Evolutionary conservation across 169 alveolate genomes (phyloP), one percentile per base, ranked within the genome.

Genomic region (Eimeria falciformis): DNA sequence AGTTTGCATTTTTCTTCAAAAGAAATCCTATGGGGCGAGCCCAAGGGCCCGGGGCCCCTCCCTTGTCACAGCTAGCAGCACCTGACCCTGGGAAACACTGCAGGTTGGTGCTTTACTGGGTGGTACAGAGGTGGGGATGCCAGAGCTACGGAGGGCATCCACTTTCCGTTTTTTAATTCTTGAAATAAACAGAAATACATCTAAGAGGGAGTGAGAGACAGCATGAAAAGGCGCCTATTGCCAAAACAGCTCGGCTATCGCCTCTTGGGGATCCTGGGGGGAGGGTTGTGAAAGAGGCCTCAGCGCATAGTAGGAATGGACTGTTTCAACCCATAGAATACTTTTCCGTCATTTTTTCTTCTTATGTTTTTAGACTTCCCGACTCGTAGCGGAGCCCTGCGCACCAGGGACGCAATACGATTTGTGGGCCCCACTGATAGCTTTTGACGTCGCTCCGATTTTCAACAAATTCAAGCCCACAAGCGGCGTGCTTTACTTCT

Each of bases 21-120:
- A n/a, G 84, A 23, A 73, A 73, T 11, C 71, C 40, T 27, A 25
- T 12, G 29, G 14, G n/a, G 90, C 77, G 40, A 33, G 90, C 78
- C 27, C n/a, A 37, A 55, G 90, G 90, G 77, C 90, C 90, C 77
- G 40, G 90, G 90, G 90, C 90, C 90, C 90, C 90, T 53, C 90
- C 55, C 90, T 29, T 55, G 90, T 46, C 77, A n/a, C 77, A 81
- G 90, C 90, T 81, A 81, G 90, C 90, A 81, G 55, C 90, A 56
- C 90, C 77, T 81, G 77, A 81, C 90, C 77, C 68, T 56, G 78
- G 4, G 40, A 53, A 25, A 71, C 90, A 33, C 77, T 29, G 58
- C 9, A 43, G 90, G 87, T 78, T 78, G 71, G 25, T 78, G 87
- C 87, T 78, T 78, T 47, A 47, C 50, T 78, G 69, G 87, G 87